A percentile compares a stretch with the other conserved stretches of the same genome.
These are phyloP conservation scores for Plantago major DNA, from an alignment of 257 asterid genomes.

Conservation along the genomic window DNA sequence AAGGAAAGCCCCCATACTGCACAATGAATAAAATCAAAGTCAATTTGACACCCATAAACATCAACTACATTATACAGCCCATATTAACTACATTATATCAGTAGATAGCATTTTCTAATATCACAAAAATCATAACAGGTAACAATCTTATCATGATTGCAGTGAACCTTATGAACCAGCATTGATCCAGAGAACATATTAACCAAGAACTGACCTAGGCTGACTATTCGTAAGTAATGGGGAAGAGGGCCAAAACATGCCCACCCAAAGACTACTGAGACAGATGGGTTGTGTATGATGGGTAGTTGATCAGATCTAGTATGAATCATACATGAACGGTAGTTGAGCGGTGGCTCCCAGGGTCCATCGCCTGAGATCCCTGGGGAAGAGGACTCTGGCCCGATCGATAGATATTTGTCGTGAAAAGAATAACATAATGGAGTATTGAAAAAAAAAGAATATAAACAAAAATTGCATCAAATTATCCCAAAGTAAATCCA, in stretches of 20 bases:
- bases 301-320: too few species aligned
- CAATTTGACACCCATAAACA: slow-evolving; percentile 1
- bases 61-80: not conserved
- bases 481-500: slow-evolving; percentile 7
- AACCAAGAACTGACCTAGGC: slow-evolving; percentile 1
- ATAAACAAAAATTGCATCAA: slow-evolving; percentile 1
- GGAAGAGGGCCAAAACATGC: not conserved
- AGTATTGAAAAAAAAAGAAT: too few species aligned
- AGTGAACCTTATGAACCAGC: not conserved
- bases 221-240: not conserved
- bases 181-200: not conserved
- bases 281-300: too few species aligned
- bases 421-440: too few species aligned
- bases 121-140: slow-evolving; percentile 4
- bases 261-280: too few species aligned
- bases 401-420: too few species aligned
- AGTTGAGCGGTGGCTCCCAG: too few species aligned
- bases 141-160: not conserved
- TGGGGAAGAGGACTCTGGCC: too few species aligned
- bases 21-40: slow-evolving; percentile 4
- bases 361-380: too few species aligned
- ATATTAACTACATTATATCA: not conserved
- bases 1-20: slow-evolving; percentile 95
- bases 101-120: slow-evolving; percentile 10
- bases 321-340: too few species aligned